These are phyloP conservation scores for Spiraea crenata DNA, from an alignment of 331 rosid species.

Conservation along the genomic window DNA sequence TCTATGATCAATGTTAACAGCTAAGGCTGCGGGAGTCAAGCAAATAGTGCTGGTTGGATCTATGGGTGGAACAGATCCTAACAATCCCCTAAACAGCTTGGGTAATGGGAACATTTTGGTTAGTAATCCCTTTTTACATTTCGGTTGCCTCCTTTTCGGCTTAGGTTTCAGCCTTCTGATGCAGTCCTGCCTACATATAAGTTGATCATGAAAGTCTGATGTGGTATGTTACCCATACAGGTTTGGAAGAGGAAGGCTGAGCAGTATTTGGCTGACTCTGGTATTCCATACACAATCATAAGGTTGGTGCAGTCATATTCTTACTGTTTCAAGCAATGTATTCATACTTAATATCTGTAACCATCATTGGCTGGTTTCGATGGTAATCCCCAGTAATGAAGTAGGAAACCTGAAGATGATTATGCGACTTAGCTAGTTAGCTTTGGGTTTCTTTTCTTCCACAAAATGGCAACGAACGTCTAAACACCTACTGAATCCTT, in stretches of 20 bases:
- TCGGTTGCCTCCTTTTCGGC: constrained; percentile 13
- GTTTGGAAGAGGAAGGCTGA: constrained; percentile 95
- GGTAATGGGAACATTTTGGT: constrained; percentile 91
- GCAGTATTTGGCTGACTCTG: constrained; percentile 82
- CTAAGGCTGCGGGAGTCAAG: constrained; percentile 92
- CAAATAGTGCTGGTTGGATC: constrained; percentile 95
- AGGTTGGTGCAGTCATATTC: constrained; percentile 42
- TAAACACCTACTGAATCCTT: not conserved
- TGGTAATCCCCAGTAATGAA: not conserved
- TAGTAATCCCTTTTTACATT: constrained; percentile 28
- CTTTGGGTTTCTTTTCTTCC: not conserved
- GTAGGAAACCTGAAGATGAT: not conserved
- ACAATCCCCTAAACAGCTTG: constrained; percentile 73
- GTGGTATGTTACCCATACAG: constrained; percentile 30
- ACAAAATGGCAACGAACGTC: not conserved
- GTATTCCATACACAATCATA: constrained; percentile 78
- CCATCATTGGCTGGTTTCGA: not conserved
- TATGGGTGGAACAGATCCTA: constrained; percentile 80
- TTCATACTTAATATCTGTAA: not conserved
- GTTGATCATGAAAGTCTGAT: not conserved
- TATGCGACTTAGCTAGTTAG: not conserved
- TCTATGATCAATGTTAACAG: constrained; percentile 39
- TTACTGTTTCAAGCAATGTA: not conserved
- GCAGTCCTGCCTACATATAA: not conserved
- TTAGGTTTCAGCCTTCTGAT: not conserved